A percentile compares a stretch with the other conserved stretches of the same genome.
Evolutionary conservation across 2,329 filamentous ascomycete genomes (phyloP).

Genomic region (Sclerotinia minor): DNA sequence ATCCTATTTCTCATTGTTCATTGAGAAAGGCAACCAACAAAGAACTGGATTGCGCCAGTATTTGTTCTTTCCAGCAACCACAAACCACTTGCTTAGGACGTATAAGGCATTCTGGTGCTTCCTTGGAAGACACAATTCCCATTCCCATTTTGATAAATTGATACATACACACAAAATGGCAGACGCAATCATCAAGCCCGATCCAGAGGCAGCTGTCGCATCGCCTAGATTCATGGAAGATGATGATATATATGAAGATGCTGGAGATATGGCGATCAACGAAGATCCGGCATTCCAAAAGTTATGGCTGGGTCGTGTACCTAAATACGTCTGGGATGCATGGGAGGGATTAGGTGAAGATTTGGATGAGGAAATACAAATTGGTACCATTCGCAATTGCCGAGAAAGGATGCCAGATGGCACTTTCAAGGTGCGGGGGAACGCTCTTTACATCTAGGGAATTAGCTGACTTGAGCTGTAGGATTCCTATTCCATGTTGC

Average conservation of each 20-base stretch:
- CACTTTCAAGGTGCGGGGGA: slow-evolving; percentile 45
- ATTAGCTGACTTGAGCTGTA: slow-evolving; percentile 34
- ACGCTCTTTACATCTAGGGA: not conserved
- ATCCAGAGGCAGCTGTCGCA: slow-evolving; percentile 48
- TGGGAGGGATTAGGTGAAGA: slow-evolving; percentile 65
- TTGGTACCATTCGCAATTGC: slow-evolving; percentile 67
- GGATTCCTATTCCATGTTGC: slow-evolving; percentile 62
- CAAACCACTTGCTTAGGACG: not conserved
- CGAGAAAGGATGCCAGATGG: slow-evolving; percentile 50
- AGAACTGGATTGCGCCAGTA: slow-evolving; percentile 1
- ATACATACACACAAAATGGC: slow-evolving; percentile 34
- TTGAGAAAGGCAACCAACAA: slow-evolving; percentile 4
- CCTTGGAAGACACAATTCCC: not conserved
- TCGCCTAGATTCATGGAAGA: slow-evolving; percentile 52
- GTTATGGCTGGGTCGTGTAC: slow-evolving; percentile 74
- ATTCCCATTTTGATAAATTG: not conserved
- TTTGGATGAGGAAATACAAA: slow-evolving; percentile 77
- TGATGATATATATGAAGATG: slow-evolving; percentile 70
- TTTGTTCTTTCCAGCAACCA: slow-evolving; percentile 10
- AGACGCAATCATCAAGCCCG: slow-evolving; percentile 49
- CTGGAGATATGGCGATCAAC: slow-evolving; percentile 62
- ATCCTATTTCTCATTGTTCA: not conserved
- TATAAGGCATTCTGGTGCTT: not conserved
- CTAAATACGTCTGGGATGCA: slow-evolving; percentile 76
- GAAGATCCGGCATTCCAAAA: slow-evolving; percentile 43